Conservation (phyloP, 306 rosid species). For the Cucumis sativus region Cucumber_9930_V3 NC_026658.2:25831501-25832000, state of each 20-base stretch:
- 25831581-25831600: constrained; percentile 3
- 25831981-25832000: background rate
- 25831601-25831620: background rate
- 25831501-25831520: background rate
- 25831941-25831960: background rate
- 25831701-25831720: constrained; percentile 35
- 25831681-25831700: constrained; percentile 31
- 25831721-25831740: constrained; percentile 60
- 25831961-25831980: background rate
- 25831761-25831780: background rate
- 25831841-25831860: background rate
- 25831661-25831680: constrained; percentile 31
- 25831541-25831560: constrained; percentile 1
- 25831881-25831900: background rate
- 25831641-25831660: background rate
- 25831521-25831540: background rate
- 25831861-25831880: background rate
- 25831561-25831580: background rate
- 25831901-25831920: background rate
- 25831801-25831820: background rate
- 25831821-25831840: background rate
- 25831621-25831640: background rate
- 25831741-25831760: constrained; percentile 11
- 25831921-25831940: background rate
- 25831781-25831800: background rate